Conservation (phyloP, 108 stramenopile species). For the Nitzschia putrida region DNA sequence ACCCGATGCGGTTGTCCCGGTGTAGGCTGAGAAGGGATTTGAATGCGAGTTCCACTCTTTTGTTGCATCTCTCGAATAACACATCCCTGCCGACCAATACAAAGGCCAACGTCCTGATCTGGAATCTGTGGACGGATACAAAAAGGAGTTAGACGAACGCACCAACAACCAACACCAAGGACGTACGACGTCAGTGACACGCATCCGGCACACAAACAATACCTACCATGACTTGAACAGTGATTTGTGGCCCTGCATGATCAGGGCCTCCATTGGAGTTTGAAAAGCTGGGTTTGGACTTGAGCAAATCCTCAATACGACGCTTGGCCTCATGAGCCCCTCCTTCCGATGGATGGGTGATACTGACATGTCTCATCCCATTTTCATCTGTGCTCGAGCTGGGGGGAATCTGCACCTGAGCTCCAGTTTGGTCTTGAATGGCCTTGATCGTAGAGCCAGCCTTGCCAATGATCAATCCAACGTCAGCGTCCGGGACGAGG, state of each 20-base stretch:
- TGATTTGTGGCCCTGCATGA: slow-evolving; percentile 43
- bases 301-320: slow-evolving; percentile 38
- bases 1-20: slow-evolving; percentile 79
- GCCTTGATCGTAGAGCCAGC: slow-evolving; percentile 89
- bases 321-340: slow-evolving; percentile 78
- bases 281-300: slow-evolving; percentile 44
- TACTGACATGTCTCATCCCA: slow-evolving; percentile 64
- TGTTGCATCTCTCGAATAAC: slow-evolving; percentile 87
- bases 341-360: slow-evolving; percentile 78
- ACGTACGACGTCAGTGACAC: not conserved
- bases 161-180: not conserved
- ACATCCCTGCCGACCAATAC: slow-evolving; percentile 84
- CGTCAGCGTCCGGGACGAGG: slow-evolving; percentile 85
- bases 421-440: slow-evolving; percentile 91
- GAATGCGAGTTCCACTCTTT: slow-evolving; percentile 73
- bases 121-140: slow-evolving; percentile 46
- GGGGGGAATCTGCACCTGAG: slow-evolving; percentile 90
- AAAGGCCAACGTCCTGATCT: slow-evolving; percentile 86
- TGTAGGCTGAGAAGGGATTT: slow-evolving; percentile 77
- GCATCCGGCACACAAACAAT: not conserved
- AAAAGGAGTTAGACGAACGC: not conserved
- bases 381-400: slow-evolving; percentile 73
- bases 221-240: slow-evolving; percentile 74
- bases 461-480: slow-evolving; percentile 97
- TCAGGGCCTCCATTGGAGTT: slow-evolving; percentile 42